Percentiles rank a stretch among this genome's conserved stretches.
Conservation (phyloP, 768 basidiomycete species). For the Pisolithus marmoratus region DNA sequence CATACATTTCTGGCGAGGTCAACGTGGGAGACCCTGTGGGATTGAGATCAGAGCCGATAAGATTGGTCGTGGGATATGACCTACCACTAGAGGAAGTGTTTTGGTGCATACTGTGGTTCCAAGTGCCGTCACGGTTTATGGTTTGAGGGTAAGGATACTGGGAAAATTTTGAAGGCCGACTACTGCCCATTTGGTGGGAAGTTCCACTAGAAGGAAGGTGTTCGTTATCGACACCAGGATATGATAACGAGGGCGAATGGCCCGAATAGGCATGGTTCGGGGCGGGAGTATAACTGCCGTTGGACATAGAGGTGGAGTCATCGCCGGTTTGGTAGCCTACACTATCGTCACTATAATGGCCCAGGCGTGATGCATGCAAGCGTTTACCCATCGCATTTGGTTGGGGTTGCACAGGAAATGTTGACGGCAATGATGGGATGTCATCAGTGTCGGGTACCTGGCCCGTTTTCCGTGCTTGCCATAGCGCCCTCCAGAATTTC, state of each 20-base stretch:
- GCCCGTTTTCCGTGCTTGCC: slow-evolving; percentile 56
- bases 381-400: slow-evolving; percentile 29
- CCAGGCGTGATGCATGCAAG: slow-evolving; percentile 33
- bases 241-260: slow-evolving; percentile 45
- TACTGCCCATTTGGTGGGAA: slow-evolving; percentile 29
- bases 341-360: slow-evolving; percentile 33
- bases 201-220: slow-evolving; percentile 20
- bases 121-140: slow-evolving; percentile 25
- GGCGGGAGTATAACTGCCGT: slow-evolving; percentile 39
- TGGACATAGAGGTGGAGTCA: slow-evolving; percentile 39
- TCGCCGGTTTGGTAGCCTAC: slow-evolving; percentile 47
- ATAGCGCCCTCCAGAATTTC: slow-evolving; percentile 66
- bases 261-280: slow-evolving; percentile 35
- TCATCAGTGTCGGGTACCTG: slow-evolving; percentile 49
- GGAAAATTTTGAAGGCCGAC: slow-evolving; percentile 49
- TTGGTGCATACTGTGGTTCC: slow-evolving; percentile 26
- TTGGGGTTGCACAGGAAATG: slow-evolving; percentile 32
- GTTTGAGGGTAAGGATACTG: slow-evolving; percentile 41
- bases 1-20: slow-evolving; percentile 42
- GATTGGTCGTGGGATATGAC: slow-evolving; percentile 23
- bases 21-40: slow-evolving; percentile 56
- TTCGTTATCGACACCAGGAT: slow-evolving; percentile 28
- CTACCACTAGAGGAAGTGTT: slow-evolving; percentile 27
- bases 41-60: slow-evolving; percentile 26
- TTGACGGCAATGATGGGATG: slow-evolving; percentile 43